Percentiles rank a stretch among this genome's conserved stretches.
Conservation (phyloP, 2,329 filamentous ascomycete species). For the Aschersonia sp. region DNA sequence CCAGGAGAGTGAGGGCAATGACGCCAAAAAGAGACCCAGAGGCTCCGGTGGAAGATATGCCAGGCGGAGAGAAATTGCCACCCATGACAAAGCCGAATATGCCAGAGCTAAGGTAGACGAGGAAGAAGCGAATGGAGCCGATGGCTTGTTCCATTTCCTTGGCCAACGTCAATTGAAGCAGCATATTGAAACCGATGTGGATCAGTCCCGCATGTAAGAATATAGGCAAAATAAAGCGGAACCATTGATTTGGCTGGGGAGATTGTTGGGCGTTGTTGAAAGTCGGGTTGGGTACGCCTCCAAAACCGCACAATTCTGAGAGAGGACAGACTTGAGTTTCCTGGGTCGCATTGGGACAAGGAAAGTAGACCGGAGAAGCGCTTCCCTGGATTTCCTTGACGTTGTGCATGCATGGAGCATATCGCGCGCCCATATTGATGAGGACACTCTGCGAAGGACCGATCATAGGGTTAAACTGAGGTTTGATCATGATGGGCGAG, state of each 20-base stretch:
- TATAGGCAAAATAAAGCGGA: slow-evolving; percentile 86
- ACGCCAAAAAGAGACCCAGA: slow-evolving; percentile 88
- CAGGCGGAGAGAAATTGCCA: slow-evolving; percentile 78
- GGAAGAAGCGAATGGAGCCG: slow-evolving; percentile 70
- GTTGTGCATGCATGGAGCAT: slow-evolving; percentile 89
- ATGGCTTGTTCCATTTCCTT: slow-evolving; percentile 88
- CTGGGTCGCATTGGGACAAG: slow-evolving; percentile 69
- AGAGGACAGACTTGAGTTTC: slow-evolving; percentile 52
- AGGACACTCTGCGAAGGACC: slow-evolving; percentile 80
- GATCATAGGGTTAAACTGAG: slow-evolving; percentile 92
- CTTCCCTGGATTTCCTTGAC: slow-evolving; percentile 48
- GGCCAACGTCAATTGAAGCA: slow-evolving; percentile 79
- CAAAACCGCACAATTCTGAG: slow-evolving; percentile 71
- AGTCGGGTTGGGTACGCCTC: slow-evolving; percentile 52
- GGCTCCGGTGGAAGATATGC: slow-evolving; percentile 72
- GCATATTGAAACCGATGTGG: slow-evolving; percentile 90
- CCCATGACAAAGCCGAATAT: slow-evolving; percentile 95
- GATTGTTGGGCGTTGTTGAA: slow-evolving; percentile 35
- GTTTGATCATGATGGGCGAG: slow-evolving; percentile 63
- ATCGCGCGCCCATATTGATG: slow-evolving; percentile 95
- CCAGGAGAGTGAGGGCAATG: slow-evolving; percentile 74
- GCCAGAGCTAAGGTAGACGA: slow-evolving; percentile 82
- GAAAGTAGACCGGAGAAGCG: slow-evolving; percentile 41
- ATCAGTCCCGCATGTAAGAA: slow-evolving; percentile 91
- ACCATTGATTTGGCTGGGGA: slow-evolving; percentile 84